phyloP scores from a whole-genome alignment of 495 filamentous ascomycete genomes.

The Lichenothelia convexa region DNA sequence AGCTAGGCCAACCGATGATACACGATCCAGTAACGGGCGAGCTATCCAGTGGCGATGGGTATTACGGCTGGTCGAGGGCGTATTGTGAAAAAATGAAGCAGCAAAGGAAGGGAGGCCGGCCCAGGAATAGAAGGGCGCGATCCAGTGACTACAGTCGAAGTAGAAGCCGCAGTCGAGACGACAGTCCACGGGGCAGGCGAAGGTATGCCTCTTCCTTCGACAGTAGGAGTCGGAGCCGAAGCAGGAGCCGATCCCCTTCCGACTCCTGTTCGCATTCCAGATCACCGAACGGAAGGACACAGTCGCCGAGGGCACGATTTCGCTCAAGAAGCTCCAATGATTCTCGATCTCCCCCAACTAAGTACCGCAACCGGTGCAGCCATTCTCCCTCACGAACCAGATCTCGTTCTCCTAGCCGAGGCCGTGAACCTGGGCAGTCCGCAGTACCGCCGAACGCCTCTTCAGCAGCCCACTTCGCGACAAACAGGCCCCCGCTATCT shows the following conservation, averaged over 20 bases:
- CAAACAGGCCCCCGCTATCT: neutral
- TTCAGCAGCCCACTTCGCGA: neutral
- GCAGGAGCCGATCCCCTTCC: neutral
- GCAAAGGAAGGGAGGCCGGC: neutral
- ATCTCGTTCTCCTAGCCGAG: neutral
- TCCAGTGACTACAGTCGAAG: no score
- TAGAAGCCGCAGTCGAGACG: neutral
- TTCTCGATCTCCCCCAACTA: neutral
- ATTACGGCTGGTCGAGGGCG: constrained; percentile 69
- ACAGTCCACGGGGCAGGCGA: neutral
- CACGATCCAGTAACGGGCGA: constrained; percentile 43
- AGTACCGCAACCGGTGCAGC: neutral
- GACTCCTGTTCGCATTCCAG: neutral
- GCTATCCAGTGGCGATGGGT: constrained; percentile 43
- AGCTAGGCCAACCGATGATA: constrained; percentile 50
- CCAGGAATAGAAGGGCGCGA: neutral
- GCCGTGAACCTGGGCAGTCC: no score
- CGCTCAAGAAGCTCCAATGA: neutral
- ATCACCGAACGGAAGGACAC: neutral
- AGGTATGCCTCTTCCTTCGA: neutral
- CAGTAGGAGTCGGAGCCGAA: constrained; percentile 1
- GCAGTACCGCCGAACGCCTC: no score
- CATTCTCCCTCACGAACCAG: neutral
- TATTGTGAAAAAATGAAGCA: constrained; percentile 70
- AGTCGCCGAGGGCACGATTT: neutral